These are phyloP conservation scores for Capronia americana DNA, from an alignment of 2,329 filamentous ascomycete species.

Conservation along the genomic window DNA sequence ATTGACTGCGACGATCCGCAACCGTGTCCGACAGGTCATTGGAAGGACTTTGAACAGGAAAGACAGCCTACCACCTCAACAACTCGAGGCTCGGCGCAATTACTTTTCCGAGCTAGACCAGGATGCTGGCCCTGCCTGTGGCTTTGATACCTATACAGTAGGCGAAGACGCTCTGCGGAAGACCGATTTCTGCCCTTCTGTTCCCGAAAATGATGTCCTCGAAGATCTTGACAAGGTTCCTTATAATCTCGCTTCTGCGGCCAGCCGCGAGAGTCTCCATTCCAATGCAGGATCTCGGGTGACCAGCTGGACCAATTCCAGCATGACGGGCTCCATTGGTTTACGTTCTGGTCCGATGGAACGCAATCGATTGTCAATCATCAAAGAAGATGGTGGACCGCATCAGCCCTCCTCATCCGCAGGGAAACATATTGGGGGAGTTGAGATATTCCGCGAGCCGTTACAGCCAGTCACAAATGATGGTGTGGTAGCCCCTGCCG, in stretches of 20 bases:
- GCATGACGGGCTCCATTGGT: slow-evolving; percentile 47
- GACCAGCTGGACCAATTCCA: slow-evolving; percentile 59
- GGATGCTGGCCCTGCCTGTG: slow-evolving; percentile 29
- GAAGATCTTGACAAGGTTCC: slow-evolving; percentile 34
- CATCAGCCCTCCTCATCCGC: slow-evolving; percentile 42
- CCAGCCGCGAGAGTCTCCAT: slow-evolving; percentile 37
- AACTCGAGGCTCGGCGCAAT: slow-evolving; percentile 37
- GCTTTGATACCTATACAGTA: slow-evolving; percentile 30
- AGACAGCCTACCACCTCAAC: slow-evolving; percentile 38
- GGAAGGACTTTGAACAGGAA: slow-evolving; percentile 43
- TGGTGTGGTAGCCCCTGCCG: slow-evolving; percentile 30
- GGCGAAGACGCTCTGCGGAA: slow-evolving; percentile 16
- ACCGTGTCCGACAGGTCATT: slow-evolving; percentile 50
- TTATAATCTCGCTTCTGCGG: slow-evolving; percentile 20
- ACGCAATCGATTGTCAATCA: slow-evolving; percentile 51
- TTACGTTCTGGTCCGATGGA: slow-evolving; percentile 42
- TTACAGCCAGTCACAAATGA: slow-evolving; percentile 37
- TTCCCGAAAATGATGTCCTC: slow-evolving; percentile 19
- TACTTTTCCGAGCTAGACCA: slow-evolving; percentile 39
- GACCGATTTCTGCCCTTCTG: slow-evolving; percentile 23
- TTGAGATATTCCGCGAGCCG: slow-evolving; percentile 43
- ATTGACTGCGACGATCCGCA: slow-evolving; percentile 52
- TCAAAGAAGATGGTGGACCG: slow-evolving; percentile 50
- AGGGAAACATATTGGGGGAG: slow-evolving; percentile 41
- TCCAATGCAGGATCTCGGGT: slow-evolving; percentile 48